Conservation (phyloP, 345 rosid species). For the Aegle marmelos region DNA sequence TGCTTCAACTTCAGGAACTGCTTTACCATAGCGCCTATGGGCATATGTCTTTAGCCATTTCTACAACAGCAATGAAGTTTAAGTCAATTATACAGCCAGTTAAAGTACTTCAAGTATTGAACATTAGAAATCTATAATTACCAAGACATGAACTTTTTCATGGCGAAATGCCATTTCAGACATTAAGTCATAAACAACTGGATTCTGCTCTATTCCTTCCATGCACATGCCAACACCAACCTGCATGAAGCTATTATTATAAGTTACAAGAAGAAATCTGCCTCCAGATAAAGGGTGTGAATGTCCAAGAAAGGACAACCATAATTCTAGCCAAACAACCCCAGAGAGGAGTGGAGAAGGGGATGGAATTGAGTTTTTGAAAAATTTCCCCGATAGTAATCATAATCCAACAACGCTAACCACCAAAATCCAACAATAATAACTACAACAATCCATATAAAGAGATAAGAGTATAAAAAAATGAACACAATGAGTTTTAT, state of each 20-base stretch:
- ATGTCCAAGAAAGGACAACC: neutral
- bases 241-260: conserved; percentile 30
- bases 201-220: conserved; percentile 98
- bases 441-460: too few relatives aligned
- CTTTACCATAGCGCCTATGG: conserved; percentile 79
- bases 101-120: conserved; percentile 5
- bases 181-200: conserved; percentile 84
- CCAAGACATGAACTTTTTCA: conserved; percentile 67
- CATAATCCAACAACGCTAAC: too few relatives aligned
- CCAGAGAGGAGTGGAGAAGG: too few relatives aligned
- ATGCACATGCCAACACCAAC: conserved; percentile 97
- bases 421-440: too few relatives aligned
- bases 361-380: too few relatives aligned
- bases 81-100: neutral
- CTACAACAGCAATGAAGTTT: conserved; percentile 34
- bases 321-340: too few relatives aligned
- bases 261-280: conserved; percentile 7
- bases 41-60: conserved; percentile 82
- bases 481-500: too few relatives aligned
- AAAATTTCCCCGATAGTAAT: too few relatives aligned
- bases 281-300: neutral
- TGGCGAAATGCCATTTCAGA: conserved; percentile 93
- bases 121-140: conserved; percentile 26
- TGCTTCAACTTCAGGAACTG: conserved; percentile 44
- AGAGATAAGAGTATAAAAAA: too few relatives aligned